Percentiles rank a stretch among this genome's conserved stretches.
These are phyloP conservation scores for Allium fistulosum DNA, from an alignment of 106 monocot genomes.

Conservation along the genomic window DNA sequence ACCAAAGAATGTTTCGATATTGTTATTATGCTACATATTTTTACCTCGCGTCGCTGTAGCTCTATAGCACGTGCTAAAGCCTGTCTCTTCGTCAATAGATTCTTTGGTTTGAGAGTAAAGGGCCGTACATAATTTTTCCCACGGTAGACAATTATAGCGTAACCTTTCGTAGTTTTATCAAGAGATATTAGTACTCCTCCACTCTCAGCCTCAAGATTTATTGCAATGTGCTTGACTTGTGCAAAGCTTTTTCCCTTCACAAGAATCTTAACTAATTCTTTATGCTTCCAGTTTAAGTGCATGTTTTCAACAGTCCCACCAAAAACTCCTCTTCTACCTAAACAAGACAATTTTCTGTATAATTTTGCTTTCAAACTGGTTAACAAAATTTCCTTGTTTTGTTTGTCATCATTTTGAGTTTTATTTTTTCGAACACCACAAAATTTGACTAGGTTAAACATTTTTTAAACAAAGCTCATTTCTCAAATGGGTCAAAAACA, in stretches of 20 bases:
- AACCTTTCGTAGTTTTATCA: constrained; percentile 94
- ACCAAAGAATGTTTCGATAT: not conserved
- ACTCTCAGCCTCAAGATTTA: constrained; percentile 94
- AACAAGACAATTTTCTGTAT: not conserved
- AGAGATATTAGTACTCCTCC: constrained; percentile 84
- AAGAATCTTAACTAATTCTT: constrained; percentile 78
- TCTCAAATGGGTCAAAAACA: no score
- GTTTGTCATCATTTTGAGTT: no score
- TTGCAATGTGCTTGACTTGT: constrained; percentile 88
- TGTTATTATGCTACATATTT: not conserved
- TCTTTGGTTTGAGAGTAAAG: constrained; percentile 52
- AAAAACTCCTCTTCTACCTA: constrained; percentile 82
- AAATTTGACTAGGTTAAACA: no score
- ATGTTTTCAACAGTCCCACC: constrained; percentile 90
- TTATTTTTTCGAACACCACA: no score
- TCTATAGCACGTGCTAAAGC: constrained; percentile 92
- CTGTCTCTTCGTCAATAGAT: constrained; percentile 65
- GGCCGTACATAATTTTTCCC: constrained; percentile 88
- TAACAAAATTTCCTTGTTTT: no score
- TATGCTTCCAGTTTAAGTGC: constrained; percentile 85
- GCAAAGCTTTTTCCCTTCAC: constrained; percentile 77
- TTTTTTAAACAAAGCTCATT: no score
- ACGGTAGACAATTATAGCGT: constrained; percentile 80
- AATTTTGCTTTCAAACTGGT: not conserved
- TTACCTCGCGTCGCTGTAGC: constrained; percentile 93